phyloP scores from a whole-genome alignment of 208 protist species.

The Trypanosoma rangeli region DNA sequence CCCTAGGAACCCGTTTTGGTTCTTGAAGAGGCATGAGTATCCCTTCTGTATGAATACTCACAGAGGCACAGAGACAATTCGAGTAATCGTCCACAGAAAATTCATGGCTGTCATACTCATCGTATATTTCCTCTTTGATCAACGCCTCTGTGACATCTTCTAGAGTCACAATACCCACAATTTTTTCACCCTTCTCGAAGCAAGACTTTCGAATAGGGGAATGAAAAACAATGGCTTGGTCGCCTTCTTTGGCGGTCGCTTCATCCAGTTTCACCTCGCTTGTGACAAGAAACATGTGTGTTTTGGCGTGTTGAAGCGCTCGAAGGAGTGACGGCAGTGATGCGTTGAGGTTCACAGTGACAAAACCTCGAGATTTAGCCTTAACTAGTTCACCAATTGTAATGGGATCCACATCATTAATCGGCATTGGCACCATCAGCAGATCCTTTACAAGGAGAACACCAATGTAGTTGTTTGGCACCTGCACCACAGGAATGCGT shows the following conservation, averaged over 20 bases:
- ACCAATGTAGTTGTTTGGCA: slow-evolving; percentile 38
- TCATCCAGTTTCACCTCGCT: slow-evolving; percentile 26
- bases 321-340: slow-evolving; percentile 74
- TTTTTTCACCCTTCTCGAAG: not conserved
- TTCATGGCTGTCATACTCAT: slow-evolving; percentile 87
- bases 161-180: slow-evolving; percentile 83
- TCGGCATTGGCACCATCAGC: slow-evolving; percentile 37
- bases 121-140: slow-evolving; percentile 85
- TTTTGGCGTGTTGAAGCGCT: slow-evolving; percentile 80
- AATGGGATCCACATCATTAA: slow-evolving; percentile 18
- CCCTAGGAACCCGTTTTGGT: slow-evolving; percentile 60
- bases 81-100: not conserved
- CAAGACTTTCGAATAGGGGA: not conserved
- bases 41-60: slow-evolving; percentile 11
- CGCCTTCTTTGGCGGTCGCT: not conserved
- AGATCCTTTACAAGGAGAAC: slow-evolving; percentile 85
- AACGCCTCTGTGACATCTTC: slow-evolving; percentile 90
- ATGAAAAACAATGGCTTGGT: slow-evolving; percentile 3
- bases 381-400: slow-evolving; percentile 77
- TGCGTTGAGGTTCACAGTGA: slow-evolving; percentile 56
- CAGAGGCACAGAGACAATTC: not conserved
- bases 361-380: slow-evolving; percentile 57
- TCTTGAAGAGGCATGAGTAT: slow-evolving; percentile 30
- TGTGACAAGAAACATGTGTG: slow-evolving; percentile 87
- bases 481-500: slow-evolving; percentile 68